Base-by-base conservation (phyloP, 2,329 filamentous ascomycete genomes). In the Neofusicoccum cordaticola region DNA sequence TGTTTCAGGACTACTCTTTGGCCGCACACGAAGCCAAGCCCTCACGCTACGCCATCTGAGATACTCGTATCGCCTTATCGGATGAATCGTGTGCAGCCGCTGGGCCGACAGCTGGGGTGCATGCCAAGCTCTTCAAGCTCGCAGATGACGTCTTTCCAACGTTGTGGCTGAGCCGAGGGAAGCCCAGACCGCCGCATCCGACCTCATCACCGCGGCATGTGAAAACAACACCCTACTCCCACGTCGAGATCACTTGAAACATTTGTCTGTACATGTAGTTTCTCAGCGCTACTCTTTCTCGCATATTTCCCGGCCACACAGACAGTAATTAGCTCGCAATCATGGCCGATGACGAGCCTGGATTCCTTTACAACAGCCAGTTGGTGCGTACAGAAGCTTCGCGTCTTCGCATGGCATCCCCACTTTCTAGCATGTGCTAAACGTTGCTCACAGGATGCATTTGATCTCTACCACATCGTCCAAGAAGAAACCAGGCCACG, bases 381-480 rank as follows among this genome's bases (percentile, higher is more conserved):
- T 34, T 66, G 62, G 65, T 66, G 37, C 8, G 22, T 65, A 3
- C 3, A 9, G 27, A 41, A 22, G 17, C 51, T 60, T 34, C 48
- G 4, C 1, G 22, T 39, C n/a, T 35, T 34, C 19, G 19, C 37
- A 13, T n/a, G 13, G 19, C 8, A 52, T 41, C 51, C 17, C 12
- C 51, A 12, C 51, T 31, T 31, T 53, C 51, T 12, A 35, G 4
- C 27, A 19, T 17, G 12, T 37, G 42, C 42, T 62, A 22, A 52
- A 31, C 1, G 19, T 5, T 17, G 11, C 60, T 3, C 31, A 12
- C 42, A 78, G 77, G 78, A 80, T 67, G 78, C 77, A 9, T 80
- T 80, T 66, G 73, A 75, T 5, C 70, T 79, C 39, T 80, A 79
- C 67, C 78, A 80, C 56, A 71, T 79, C 66, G 68, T 72, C 13